Evolutionary conservation across 2,329 filamentous ascomycete species (phyloP).

Genomic region (Fusarium compactum): DNA sequence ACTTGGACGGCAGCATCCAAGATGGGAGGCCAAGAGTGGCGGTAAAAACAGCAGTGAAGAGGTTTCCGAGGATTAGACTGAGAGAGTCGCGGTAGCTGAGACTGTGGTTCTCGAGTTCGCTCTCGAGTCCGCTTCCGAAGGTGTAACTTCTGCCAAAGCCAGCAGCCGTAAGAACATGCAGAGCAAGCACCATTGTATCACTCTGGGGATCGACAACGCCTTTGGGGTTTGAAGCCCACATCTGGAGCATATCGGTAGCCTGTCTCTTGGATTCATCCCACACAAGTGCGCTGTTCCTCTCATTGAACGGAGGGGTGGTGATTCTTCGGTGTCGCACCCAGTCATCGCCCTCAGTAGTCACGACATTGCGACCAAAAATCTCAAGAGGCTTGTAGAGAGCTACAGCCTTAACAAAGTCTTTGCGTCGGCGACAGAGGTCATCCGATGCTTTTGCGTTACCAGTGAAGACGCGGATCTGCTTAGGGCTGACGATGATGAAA

Average conservation of each 20-base stretch:
- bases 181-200: conserved; percentile 37
- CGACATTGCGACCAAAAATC: conserved; percentile 39
- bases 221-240: conserved; percentile 27
- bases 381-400: conserved; percentile 38
- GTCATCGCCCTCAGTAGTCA: conserved; percentile 39
- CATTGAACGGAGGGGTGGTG: conserved; percentile 40
- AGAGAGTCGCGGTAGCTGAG: conserved; percentile 35
- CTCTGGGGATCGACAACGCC: conserved; percentile 31
- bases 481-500: conserved; percentile 38
- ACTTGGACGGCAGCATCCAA: conserved; percentile 31
- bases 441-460: conserved; percentile 35
- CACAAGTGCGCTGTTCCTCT: conserved; percentile 37
- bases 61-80: conserved; percentile 30
- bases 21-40: conserved; percentile 29
- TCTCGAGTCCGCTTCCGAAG: conserved; percentile 27
- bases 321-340: conserved; percentile 37
- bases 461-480: conserved; percentile 40
- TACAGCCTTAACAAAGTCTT: conserved; percentile 38
- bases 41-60: conserved; percentile 35
- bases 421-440: conserved; percentile 34
- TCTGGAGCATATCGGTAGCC: conserved; percentile 35
- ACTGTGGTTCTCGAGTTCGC: conserved; percentile 22
- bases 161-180: conserved; percentile 39
- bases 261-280: conserved; percentile 37
- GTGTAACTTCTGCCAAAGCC: conserved; percentile 39